Evolutionary conservation across 2,329 filamentous ascomycete genomes (phyloP).

Genomic region (Claviceps humidiphila): DNA sequence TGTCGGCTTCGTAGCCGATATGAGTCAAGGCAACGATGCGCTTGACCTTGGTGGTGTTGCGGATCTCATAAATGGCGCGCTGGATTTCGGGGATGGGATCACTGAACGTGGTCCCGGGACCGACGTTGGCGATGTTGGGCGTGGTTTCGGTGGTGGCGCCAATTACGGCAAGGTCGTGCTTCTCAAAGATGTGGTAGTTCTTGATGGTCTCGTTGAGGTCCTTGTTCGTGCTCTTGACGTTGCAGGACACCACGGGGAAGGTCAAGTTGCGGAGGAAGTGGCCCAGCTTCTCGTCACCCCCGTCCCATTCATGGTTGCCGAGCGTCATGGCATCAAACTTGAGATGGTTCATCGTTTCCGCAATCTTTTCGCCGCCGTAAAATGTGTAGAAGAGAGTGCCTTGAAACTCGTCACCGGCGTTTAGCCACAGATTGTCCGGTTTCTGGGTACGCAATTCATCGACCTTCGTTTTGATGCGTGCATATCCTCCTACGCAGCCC

Average conservation of each 20-base stretch:
- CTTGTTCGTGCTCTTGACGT: constrained; percentile 46
- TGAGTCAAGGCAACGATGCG: constrained; percentile 55
- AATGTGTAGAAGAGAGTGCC: constrained; percentile 55
- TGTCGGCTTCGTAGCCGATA: constrained; percentile 52
- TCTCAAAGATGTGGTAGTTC: constrained; percentile 49
- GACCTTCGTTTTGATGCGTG: constrained; percentile 48
- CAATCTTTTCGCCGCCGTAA: constrained; percentile 56
- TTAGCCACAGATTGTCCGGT: constrained; percentile 49
- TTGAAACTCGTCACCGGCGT: constrained; percentile 57
- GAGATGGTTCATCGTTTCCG: constrained; percentile 50
- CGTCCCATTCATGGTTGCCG: constrained; percentile 56
- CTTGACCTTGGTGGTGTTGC: constrained; percentile 45
- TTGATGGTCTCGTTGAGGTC: constrained; percentile 50
- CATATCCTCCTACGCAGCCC: constrained; percentile 52
- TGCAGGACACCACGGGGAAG: constrained; percentile 51
- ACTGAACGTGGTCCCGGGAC: constrained; percentile 42
- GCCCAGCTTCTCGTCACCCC: constrained; percentile 48
- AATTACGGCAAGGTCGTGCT: constrained; percentile 49
- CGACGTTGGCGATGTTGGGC: constrained; percentile 44
- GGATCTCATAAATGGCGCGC: constrained; percentile 47
- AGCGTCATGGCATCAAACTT: constrained; percentile 57
- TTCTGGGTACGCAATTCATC: constrained; percentile 42
- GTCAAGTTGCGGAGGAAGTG: constrained; percentile 49
- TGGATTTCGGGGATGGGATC: constrained; percentile 46
- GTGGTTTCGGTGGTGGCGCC: constrained; percentile 33